A percentile compares a stretch with the other conserved stretches of the same genome.
phyloP scores from a whole-genome alignment of 163 green algal genomes.

The Scenedesmus sp. region DNA sequence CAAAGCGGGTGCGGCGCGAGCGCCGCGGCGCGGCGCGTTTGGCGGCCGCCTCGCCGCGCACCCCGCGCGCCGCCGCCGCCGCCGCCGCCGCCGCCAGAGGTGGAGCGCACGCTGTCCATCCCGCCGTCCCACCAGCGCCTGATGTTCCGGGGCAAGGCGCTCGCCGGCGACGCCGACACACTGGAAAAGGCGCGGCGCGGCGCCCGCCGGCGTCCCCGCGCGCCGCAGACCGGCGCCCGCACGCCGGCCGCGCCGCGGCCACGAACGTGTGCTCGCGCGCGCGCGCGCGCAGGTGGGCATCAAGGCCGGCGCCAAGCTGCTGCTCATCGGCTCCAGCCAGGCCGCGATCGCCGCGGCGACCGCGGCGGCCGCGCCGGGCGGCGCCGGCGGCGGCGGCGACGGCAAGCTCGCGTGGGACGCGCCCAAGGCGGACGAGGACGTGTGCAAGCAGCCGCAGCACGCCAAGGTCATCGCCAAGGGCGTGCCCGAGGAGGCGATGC shows the following conservation, averaged over 20 bases:
- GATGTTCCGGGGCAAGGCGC: constrained; percentile 36
- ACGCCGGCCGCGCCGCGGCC: too few species aligned
- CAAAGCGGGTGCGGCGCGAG: constrained; percentile 28
- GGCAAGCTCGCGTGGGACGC: constrained; percentile 17
- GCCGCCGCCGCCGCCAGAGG: constrained; percentile 43
- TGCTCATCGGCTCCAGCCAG: constrained; percentile 54
- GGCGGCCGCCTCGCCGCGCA: too few species aligned
- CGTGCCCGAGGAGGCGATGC: constrained; percentile 58
- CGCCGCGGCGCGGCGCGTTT: too few species aligned
- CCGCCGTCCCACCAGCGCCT: constrained; percentile 47
- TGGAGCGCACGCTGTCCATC: constrained; percentile 35
- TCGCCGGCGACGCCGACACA: constrained; percentile 42
- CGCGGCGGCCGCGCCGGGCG: constrained; percentile 3
- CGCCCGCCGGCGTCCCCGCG: too few species aligned
- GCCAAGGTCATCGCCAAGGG: constrained; percentile 39
- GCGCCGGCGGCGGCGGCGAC: neutral
- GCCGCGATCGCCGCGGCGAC: constrained; percentile 24
- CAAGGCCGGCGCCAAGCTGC: constrained; percentile 50
- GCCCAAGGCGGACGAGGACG: constrained; percentile 27
- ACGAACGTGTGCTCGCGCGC: too few species aligned
- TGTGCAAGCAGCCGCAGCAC: constrained; percentile 48
- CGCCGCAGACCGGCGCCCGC: too few species aligned
- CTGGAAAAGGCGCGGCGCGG: constrained; percentile 18
- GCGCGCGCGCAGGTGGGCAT: constrained; percentile 30
- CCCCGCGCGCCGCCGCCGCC: too few species aligned